Percentiles rank a stretch among this genome's conserved stretches.
phyloP scores from a whole-genome alignment of 2,329 filamentous ascomycete species.

The Dactylellina parvicollis region DNA sequence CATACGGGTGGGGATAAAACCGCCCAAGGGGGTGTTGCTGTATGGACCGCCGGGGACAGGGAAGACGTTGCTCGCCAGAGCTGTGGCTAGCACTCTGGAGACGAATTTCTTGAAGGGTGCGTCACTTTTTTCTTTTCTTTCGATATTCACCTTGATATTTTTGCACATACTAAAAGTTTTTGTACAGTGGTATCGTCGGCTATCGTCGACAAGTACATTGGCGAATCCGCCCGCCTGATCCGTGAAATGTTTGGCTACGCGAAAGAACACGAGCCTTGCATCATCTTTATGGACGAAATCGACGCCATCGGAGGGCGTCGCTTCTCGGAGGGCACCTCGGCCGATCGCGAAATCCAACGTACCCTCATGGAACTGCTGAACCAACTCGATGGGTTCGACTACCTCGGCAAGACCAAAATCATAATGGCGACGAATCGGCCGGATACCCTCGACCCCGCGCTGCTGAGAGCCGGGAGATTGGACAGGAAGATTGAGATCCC shows the following conservation, averaged over 20 bases:
- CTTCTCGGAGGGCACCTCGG: constrained; percentile 96
- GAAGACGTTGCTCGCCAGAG: constrained; percentile 92
- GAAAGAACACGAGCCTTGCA: constrained; percentile 98
- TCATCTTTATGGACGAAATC: constrained; percentile 99
- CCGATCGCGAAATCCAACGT: constrained; percentile 96
- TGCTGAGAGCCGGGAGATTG: constrained; percentile 89
- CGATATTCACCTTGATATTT: neutral
- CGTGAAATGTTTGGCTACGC: constrained; percentile 99
- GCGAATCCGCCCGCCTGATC: constrained; percentile 95
- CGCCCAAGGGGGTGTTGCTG: constrained; percentile 93
- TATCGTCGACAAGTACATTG: constrained; percentile 99
- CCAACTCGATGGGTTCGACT: constrained; percentile 98
- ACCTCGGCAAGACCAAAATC: constrained; percentile 99
- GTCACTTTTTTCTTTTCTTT: constrained; percentile 55
- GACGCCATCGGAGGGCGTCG: constrained; percentile 96
- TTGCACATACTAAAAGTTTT: constrained; percentile 42
- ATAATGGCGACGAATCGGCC: constrained; percentile 99
- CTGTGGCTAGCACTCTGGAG: constrained; percentile 93
- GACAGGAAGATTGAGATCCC: constrained; percentile 99
- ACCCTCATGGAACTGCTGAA: constrained; percentile 99
- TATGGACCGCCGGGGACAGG: constrained; percentile 97
- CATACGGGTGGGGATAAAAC: constrained; percentile 95
- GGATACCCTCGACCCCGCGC: constrained; percentile 91
- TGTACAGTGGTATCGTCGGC: constrained; percentile 89
- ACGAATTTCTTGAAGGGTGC: constrained; percentile 97